Conservation (phyloP, 78 protist genomes). For the Dictyostelium firmibasis region DNA sequence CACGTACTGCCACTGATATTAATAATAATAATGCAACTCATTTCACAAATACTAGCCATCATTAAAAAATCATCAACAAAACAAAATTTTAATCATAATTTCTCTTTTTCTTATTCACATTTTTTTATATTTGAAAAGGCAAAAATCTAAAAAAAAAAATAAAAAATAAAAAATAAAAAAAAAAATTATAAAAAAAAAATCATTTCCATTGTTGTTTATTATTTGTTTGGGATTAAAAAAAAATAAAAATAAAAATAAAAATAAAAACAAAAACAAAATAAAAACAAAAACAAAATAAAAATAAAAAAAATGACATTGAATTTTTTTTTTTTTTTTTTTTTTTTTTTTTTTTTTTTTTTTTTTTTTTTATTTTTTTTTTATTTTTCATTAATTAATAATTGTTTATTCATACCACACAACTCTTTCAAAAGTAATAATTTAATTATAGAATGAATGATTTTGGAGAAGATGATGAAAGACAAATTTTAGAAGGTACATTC, state of each 20-base stretch:
- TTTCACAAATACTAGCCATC: background rate
- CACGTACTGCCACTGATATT: constrained; percentile 15
- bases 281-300: no score
- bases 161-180: background rate
- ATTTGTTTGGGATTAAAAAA: no score
- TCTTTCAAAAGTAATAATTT: background rate
- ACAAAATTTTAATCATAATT: no score
- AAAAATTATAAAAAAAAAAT: background rate
- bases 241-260: background rate
- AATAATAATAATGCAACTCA: background rate
- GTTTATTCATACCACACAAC: background rate
- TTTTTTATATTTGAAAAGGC: background rate
- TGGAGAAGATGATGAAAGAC: constrained; percentile 16
- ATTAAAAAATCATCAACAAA: background rate
- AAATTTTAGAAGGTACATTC: background rate
- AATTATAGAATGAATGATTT: constrained; percentile 1
- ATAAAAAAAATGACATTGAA: background rate
- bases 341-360: background rate
- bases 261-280: background rate
- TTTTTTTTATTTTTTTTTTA: background rate
- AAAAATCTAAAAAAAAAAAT: background rate
- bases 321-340: background rate
- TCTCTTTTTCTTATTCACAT: no score
- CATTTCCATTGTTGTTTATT: no score
- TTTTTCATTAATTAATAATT: background rate